Evolutionary conservation across 2,329 filamentous ascomycete species (phyloP).

Genomic region (Monilinia vaccinii-corymbosi): DNA sequence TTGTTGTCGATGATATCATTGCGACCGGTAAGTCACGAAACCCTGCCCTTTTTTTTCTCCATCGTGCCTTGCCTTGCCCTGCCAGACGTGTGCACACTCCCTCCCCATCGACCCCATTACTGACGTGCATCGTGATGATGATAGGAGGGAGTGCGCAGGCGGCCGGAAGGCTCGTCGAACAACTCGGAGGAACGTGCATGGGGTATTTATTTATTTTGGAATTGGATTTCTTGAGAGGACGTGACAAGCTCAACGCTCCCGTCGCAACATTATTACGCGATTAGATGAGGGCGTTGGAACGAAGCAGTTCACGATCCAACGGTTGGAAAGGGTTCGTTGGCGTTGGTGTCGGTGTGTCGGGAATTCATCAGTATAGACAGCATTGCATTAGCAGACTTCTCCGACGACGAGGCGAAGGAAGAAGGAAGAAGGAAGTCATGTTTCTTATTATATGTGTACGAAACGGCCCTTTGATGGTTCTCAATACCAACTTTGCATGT

Average conservation of each 20-base stretch:
- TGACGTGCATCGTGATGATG: slow-evolving; percentile 7
- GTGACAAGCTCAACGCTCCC: slow-evolving; percentile 78
- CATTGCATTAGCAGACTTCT: slow-evolving; percentile 18
- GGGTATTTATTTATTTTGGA: slow-evolving; percentile 95
- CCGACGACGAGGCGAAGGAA: not conserved
- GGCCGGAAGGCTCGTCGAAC: slow-evolving; percentile 74
- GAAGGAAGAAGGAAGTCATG: not conserved
- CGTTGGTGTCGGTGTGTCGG: slow-evolving; percentile 16
- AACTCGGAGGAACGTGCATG: slow-evolving; percentile 76
- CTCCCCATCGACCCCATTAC: not conserved
- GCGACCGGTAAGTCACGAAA: slow-evolving; percentile 67
- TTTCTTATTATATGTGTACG: not conserved
- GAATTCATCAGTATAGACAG: slow-evolving; percentile 24
- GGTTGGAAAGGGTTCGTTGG: slow-evolving; percentile 15
- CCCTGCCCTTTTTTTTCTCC: not conserved
- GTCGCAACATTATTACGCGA: slow-evolving; percentile 73
- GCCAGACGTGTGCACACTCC: too few relatives aligned
- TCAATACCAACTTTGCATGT: too few relatives aligned
- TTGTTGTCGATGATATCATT: slow-evolving; percentile 97
- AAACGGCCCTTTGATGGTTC: not conserved
- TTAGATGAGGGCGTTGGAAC: too few relatives aligned
- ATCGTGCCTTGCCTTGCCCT: not conserved
- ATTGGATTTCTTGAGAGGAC: slow-evolving; percentile 84
- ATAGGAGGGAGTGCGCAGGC: slow-evolving; percentile 84
- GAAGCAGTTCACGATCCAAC: not conserved